Evolutionary conservation across 805 yeast species (phyloP).

Genomic region (Komagataella pastoris): DNA sequence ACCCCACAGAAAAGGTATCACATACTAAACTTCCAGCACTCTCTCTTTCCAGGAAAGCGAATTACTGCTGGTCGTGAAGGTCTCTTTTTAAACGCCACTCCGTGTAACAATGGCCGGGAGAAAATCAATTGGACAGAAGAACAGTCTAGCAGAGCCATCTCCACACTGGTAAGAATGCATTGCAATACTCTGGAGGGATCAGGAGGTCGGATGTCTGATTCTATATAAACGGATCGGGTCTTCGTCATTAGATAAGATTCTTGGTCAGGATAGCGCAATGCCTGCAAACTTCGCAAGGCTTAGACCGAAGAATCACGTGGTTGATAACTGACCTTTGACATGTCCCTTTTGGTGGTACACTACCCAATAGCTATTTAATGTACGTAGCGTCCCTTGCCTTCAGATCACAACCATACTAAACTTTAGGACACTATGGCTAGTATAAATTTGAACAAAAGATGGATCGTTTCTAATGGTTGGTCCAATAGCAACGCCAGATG

Average conservation of each 20-base stretch:
- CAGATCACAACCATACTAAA: background rate
- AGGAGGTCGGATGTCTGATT: background rate
- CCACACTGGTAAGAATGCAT: background rate
- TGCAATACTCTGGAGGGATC: background rate
- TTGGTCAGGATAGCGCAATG: background rate
- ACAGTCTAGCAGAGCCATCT: background rate
- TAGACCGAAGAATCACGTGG: background rate
- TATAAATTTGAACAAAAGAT: background rate
- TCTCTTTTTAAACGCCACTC: background rate
- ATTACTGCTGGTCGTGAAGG: background rate
- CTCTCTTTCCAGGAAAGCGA: background rate
- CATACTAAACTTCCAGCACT: background rate
- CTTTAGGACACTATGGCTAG: background rate
- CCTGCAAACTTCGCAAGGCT: background rate
- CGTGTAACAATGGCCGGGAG: background rate
- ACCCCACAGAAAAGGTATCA: background rate
- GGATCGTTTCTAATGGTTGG: background rate
- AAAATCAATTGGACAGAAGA: background rate
- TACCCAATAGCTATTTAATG: background rate
- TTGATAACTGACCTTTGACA: background rate
- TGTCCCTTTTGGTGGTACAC: background rate
- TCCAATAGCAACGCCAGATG: conserved; percentile 28
- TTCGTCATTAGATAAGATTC: background rate
- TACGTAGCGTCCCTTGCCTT: background rate
- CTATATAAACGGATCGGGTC: background rate